Base-by-base conservation (phyloP, 106 monocot genomes). In the Platanthera guangdongensis region DNA sequence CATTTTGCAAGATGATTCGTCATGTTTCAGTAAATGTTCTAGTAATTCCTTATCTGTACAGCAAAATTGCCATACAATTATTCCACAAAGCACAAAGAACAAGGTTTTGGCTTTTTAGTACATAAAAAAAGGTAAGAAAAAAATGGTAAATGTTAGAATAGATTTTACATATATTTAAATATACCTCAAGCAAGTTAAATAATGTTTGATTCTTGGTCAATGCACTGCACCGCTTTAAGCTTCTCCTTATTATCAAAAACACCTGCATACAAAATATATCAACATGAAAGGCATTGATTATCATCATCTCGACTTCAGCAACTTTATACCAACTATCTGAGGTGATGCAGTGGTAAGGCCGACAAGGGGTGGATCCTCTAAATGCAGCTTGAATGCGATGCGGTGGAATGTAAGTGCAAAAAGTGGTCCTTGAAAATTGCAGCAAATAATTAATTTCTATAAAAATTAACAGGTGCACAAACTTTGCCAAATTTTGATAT, bases 171-270 rank as follows among this genome's bases (percentile, higher is more conserved):
- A 19, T 51, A 51, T 21, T 51, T 51, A 2, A 21, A 46, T 16
- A 72, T 91, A 94, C 97, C 97, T 94, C 88, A 22, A 94, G 92
- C 72, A 99, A 82, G 77, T 83, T 94, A 79, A 88, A 89, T 59
- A 99, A 72, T 70, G 97, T 99, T 50, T 94, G 94, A 55, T 84
- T 94, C 86, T 94, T 94, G 74, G 97, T 94, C 75, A 99, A 82
- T 79, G 89, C 92, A 81, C 94, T 92, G 78, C 97, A 99, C 81
- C 97, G 85, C 85, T 99, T 99, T 82, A 99, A 90, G 85, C 97
- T 94, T 92, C 90, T 99, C 80, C 97, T 87, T 50, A 99, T 99
- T 80, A 99, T 90, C 80, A 99, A 81, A 79, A 99, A 99, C 32
- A 94, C 92, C 94, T 99, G 87, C 75, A 80, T 47, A 81, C 62